Conservation (phyloP, 345 rosid species). For the Litchi chinensis region DNA sequence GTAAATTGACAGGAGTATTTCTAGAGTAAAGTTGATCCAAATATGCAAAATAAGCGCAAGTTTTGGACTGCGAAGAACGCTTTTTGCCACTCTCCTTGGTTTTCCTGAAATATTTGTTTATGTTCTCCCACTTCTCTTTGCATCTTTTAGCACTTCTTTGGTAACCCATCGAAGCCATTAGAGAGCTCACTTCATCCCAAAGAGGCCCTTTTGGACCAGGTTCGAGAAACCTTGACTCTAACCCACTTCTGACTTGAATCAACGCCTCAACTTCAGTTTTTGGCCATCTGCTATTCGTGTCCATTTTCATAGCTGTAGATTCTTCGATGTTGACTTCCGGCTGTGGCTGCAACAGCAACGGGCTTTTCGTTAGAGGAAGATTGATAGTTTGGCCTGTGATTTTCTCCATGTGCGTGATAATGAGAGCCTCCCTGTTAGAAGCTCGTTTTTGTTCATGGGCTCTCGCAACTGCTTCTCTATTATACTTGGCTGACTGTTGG, state of each 20-base stretch:
- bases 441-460: slow-evolving; percentile 43
- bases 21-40: slow-evolving; percentile 45
- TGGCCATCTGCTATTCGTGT: slow-evolving; percentile 37
- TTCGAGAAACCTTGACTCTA: slow-evolving; percentile 41
- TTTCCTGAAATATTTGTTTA: slow-evolving; percentile 49
- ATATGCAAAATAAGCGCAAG: slow-evolving; percentile 43
- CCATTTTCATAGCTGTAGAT: slow-evolving; percentile 12
- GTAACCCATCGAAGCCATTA: slow-evolving; percentile 46
- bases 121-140: slow-evolving; percentile 59
- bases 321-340: slow-evolving; percentile 19
- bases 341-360: slow-evolving; percentile 23
- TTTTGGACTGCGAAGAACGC: slow-evolving; percentile 35
- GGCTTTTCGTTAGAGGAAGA: slow-evolving; percentile 33
- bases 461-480: slow-evolving; percentile 44
- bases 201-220: slow-evolving; percentile 44
- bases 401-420: slow-evolving; percentile 42
- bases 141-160: slow-evolving; percentile 50
- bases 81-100: slow-evolving; percentile 36
- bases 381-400: slow-evolving; percentile 43
- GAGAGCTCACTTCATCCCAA: slow-evolving; percentile 47
- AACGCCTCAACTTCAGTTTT: slow-evolving; percentile 49
- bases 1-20: neutral
- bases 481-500: slow-evolving; percentile 34
- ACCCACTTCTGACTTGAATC: slow-evolving; percentile 35
- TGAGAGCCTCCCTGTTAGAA: slow-evolving; percentile 43